phyloP scores from a whole-genome alignment of 164 flowering plant genomes.

The Kalanchoe fedtschenkoi region DNA sequence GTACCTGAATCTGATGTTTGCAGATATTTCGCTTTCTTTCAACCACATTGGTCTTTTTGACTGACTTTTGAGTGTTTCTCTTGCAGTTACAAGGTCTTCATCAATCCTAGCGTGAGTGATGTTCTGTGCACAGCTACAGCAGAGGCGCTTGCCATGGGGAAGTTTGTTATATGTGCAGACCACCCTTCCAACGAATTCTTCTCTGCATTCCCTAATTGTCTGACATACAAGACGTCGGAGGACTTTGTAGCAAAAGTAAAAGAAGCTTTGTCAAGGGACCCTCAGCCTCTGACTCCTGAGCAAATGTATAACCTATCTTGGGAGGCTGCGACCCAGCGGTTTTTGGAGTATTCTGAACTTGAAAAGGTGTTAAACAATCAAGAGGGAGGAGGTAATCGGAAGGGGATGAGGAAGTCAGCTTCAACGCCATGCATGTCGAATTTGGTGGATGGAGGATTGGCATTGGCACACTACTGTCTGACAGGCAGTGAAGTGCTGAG shows the following conservation, averaged over 20 bases:
- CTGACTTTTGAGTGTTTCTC: slow-evolving; percentile 11
- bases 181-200: slow-evolving; percentile 97
- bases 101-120: slow-evolving; percentile 94
- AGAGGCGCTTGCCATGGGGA: slow-evolving; percentile 99
- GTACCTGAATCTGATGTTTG: not conserved
- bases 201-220: slow-evolving; percentile 84
- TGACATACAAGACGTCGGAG: slow-evolving; percentile 84
- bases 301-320: slow-evolving; percentile 78
- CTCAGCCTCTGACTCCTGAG: slow-evolving; percentile 79
- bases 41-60: not conserved
- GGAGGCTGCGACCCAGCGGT: slow-evolving; percentile 98
- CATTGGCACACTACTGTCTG: slow-evolving; percentile 75
- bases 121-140: slow-evolving; percentile 95
- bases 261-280: slow-evolving; percentile 73
- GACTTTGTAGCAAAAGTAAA: slow-evolving; percentile 82
- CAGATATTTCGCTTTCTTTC: not conserved
- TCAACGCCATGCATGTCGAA: slow-evolving; percentile 57
- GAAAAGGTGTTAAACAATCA: slow-evolving; percentile 37
- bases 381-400: slow-evolving; percentile 12
- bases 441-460: slow-evolving; percentile 81
- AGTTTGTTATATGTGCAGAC: slow-evolving; percentile 94
- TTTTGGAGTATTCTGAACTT: slow-evolving; percentile 75
- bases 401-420: slow-evolving; percentile 28
- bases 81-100: slow-evolving; percentile 87
- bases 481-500: slow-evolving; percentile 83